Evolutionary conservation across 139 green algal species (phyloP).

Genomic region (Coelastrella sp.): DNA sequence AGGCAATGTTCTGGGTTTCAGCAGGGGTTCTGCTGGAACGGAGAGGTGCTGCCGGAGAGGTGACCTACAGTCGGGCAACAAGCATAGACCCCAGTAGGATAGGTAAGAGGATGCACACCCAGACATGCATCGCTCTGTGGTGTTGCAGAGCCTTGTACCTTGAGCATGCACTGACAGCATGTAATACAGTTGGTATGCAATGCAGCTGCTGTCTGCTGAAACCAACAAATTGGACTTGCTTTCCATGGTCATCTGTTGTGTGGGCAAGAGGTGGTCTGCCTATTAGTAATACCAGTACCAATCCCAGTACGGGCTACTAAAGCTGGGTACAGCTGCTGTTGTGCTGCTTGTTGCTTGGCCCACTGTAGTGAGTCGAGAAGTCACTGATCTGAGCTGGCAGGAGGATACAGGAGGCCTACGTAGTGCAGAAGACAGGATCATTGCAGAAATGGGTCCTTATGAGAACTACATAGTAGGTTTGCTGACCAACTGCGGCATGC

Average conservation of each 20-base stretch:
- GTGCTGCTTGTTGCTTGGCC: background rate
- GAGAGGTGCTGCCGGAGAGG: constrained; percentile 18
- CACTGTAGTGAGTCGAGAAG: constrained; percentile 15
- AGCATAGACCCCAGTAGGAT: constrained; percentile 38
- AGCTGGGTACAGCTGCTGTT: background rate
- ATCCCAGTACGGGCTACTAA: background rate
- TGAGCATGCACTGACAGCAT: background rate
- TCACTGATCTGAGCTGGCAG: constrained; percentile 42
- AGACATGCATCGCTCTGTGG: background rate
- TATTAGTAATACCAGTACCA: too few relatives aligned
- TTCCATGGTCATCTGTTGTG: background rate
- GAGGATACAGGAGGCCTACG: background rate
- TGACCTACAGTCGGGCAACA: constrained; percentile 54
- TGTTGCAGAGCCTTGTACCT: background rate
- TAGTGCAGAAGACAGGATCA: constrained; percentile 4
- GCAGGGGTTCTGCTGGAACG: constrained; percentile 79
- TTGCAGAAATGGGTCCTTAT: constrained; percentile 72
- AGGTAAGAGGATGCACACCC: background rate
- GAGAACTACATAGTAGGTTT: constrained; percentile 92
- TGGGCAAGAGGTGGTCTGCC: too few relatives aligned
- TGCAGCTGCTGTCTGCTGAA: background rate
- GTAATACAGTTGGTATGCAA: background rate
- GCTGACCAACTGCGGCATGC: constrained; percentile 85
- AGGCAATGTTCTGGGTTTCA: constrained; percentile 91
- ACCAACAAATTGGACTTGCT: background rate